A percentile compares a stretch with the other conserved stretches of the same genome.
These are phyloP conservation scores for Cyberlindnera bimundalis DNA, from an alignment of 805 yeast species.

Conservation along the genomic window DNA sequence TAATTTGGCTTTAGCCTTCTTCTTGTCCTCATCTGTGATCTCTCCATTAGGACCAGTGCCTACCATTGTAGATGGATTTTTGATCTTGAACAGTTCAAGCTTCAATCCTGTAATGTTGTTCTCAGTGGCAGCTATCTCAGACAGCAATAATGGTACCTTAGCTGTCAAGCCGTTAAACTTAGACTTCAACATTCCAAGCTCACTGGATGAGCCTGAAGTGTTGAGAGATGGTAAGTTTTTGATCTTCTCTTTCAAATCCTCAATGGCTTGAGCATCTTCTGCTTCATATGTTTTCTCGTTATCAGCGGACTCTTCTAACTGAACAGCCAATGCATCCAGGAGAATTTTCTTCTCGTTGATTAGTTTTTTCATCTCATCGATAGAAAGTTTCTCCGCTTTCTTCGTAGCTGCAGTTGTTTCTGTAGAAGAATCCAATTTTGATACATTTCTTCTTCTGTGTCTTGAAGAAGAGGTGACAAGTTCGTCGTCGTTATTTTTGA, in stretches of 20 bases:
- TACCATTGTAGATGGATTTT: slow-evolving; percentile 63
- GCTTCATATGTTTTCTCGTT: slow-evolving; percentile 45
- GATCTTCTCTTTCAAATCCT: slow-evolving; percentile 44
- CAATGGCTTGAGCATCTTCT: slow-evolving; percentile 39
- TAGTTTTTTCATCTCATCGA: slow-evolving; percentile 60
- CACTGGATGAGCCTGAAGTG: background rate
- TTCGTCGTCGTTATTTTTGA: slow-evolving; percentile 76
- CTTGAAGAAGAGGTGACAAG: slow-evolving; percentile 25
- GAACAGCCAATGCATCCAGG: slow-evolving; percentile 43
- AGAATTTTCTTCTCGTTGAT: slow-evolving; percentile 75
- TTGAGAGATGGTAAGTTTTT: slow-evolving; percentile 43
- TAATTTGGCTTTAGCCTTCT: slow-evolving; percentile 76
- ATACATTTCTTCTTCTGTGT: slow-evolving; percentile 26
- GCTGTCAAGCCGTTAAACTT: slow-evolving; percentile 27
- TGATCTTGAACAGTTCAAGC: slow-evolving; percentile 57
- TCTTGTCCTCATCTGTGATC: slow-evolving; percentile 76
- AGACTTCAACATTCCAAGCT: slow-evolving; percentile 35
- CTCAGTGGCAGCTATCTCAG: slow-evolving; percentile 58
- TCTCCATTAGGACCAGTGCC: slow-evolving; percentile 89
- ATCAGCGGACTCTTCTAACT: slow-evolving; percentile 31
- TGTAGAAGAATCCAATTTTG: background rate
- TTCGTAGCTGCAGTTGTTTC: background rate
- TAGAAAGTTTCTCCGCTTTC: slow-evolving; percentile 18
- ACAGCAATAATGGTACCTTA: slow-evolving; percentile 60
- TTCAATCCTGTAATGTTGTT: slow-evolving; percentile 63